These are phyloP conservation scores for Phytophthora vignae DNA, from an alignment of 352 stramenopile species.

Conservation along the genomic window DNA sequence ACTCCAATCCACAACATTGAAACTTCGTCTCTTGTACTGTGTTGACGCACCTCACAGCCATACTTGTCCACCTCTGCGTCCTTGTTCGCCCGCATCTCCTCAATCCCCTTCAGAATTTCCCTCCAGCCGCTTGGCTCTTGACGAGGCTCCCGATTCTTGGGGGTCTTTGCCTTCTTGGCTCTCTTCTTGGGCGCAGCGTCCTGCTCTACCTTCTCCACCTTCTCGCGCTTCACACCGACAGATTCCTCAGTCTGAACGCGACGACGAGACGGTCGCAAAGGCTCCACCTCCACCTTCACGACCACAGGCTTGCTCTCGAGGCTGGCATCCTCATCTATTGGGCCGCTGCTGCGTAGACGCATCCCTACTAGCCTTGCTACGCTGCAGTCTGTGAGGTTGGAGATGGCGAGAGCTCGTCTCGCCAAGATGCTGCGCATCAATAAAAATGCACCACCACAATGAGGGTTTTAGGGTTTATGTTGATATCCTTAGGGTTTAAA, in stretches of 20 bases:
- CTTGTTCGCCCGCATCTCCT: constrained; percentile 70
- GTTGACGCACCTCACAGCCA: constrained; percentile 60
- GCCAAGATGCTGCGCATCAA: constrained; percentile 23
- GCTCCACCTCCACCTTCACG: constrained; percentile 17
- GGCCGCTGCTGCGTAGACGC: constrained; percentile 45
- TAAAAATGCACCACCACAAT: constrained; percentile 32
- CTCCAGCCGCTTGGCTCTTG: constrained; percentile 61
- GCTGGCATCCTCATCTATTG: background rate
- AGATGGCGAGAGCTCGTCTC: background rate
- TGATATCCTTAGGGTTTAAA: background rate
- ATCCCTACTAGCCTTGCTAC: constrained; percentile 20
- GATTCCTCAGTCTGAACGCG: constrained; percentile 10
- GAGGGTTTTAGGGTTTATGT: background rate
- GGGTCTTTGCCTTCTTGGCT: constrained; percentile 20
- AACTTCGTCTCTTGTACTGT: background rate
- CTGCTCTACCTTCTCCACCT: constrained; percentile 20
- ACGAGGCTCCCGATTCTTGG: constrained; percentile 35
- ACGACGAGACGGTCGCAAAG: constrained; percentile 1
- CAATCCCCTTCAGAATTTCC: constrained; percentile 63
- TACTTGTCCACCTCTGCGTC: constrained; percentile 78
- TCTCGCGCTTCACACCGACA: constrained; percentile 36
- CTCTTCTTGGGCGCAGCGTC: constrained; percentile 24
- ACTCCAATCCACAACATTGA: background rate
- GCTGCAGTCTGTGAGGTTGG: background rate
- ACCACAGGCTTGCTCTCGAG: constrained; percentile 17